Base-by-base conservation (phyloP, 805 yeast genomes). In the Pachysolen tannophilus region DNA sequence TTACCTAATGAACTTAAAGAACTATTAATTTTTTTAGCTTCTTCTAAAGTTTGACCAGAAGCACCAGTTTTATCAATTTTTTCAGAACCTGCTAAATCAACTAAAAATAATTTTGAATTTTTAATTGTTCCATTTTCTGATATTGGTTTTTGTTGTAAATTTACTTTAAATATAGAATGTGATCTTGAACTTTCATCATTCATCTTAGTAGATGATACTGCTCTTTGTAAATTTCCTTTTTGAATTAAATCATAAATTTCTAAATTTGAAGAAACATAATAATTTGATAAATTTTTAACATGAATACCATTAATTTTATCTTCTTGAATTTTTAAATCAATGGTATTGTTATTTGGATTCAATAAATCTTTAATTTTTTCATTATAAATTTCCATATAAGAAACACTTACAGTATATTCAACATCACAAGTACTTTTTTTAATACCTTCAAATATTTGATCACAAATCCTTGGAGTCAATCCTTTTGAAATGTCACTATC, bases 31-130 rank as follows among this genome's bases (percentile, higher is more conserved):
- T 80, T 83, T 48, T 82, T 82, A 1, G 94, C 86, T 47, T 87
- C 96, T 50, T 85, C 88, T 6, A 82, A 59, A 2, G 78, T 67
- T 45, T 75, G 75, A 1, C 92, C 92, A 0, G 73, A 56, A 1
- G 88, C 90, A 3, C 92, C 90, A 0, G 92, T 75, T 43, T 77
- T 80, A 39, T 76, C 75, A 26, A 79, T 75, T 52, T 78, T 82
- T 54, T 88, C 95, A 16, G 90, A 78, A 5, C 95, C 95, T 0
- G 95, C 95, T 43, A 86, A 64, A 57, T 86, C 96, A 9, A 85
- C 90, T 25, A 86, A 55, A 46, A 78, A 81, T 40, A 86, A 62
- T 39, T 72, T 75, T 5, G 87, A 79, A 26, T 67, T 63, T 50
- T 74, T 80, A 15, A 72, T 63, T 6, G 74, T 65, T 10, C 82